Evolutionary conservation across 441 rosid species (phyloP).

Genomic region (Syzygium malaccense): DNA sequence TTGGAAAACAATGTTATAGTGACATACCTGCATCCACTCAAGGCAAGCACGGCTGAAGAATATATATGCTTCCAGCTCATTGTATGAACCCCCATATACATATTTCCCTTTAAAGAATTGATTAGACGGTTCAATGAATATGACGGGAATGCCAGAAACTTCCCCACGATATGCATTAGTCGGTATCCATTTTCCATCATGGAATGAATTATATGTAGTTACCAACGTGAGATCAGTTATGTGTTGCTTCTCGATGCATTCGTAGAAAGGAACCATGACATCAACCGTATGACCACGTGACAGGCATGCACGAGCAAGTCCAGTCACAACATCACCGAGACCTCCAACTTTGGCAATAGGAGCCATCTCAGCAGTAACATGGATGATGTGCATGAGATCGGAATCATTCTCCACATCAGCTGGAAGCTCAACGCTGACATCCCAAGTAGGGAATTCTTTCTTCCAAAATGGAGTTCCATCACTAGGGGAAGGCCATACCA

Average conservation of each 20-base stretch:
- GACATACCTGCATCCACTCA: slow-evolving; percentile 60
- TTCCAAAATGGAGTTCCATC: slow-evolving; percentile 48
- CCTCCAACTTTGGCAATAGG: slow-evolving; percentile 63
- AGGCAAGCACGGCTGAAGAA: slow-evolving; percentile 54
- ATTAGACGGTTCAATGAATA: slow-evolving; percentile 46
- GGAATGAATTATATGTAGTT: slow-evolving; percentile 27
- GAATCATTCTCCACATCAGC: slow-evolving; percentile 29
- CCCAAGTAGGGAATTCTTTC: slow-evolving; percentile 32
- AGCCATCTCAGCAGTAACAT: slow-evolving; percentile 55
- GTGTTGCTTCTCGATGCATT: slow-evolving; percentile 33
- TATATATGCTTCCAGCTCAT: slow-evolving; percentile 54
- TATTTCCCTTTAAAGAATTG: slow-evolving; percentile 41
- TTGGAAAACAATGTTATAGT: not conserved
- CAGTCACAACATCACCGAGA: slow-evolving; percentile 59
- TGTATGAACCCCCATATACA: slow-evolving; percentile 48
- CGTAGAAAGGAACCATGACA: slow-evolving; percentile 50
- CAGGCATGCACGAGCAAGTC: slow-evolving; percentile 47
- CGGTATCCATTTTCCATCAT: slow-evolving; percentile 40
- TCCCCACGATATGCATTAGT: slow-evolving; percentile 37
- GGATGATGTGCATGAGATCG: slow-evolving; percentile 29
- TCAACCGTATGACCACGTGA: slow-evolving; percentile 43
- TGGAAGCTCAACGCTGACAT: slow-evolving; percentile 11
- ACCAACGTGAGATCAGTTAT: slow-evolving; percentile 28
- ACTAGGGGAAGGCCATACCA: slow-evolving; percentile 35
- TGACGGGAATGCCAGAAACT: slow-evolving; percentile 37